Base-by-base conservation (phyloP, 2,329 filamentous ascomycete genomes). In the Penicillium expansum region DNA sequence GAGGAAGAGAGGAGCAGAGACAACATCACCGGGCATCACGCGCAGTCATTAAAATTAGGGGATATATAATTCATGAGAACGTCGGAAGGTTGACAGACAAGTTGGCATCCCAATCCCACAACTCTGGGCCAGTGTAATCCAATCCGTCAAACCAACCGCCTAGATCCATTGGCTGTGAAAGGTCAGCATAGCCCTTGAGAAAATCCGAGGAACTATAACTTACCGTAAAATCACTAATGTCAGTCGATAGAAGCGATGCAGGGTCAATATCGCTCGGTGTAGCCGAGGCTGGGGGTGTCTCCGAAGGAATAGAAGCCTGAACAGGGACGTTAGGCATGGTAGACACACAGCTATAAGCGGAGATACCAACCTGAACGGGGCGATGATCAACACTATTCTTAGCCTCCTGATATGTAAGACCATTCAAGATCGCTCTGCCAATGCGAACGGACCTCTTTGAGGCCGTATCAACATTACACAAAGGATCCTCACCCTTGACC, bases 51-150 rank as follows among this genome's bases (percentile, higher is more conserved):
- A 43, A 7, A 55, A 35, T 30, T 29, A 42, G 20, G 43, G 43
- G 42, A 33, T 52, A 24, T 14, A 10, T 48, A 38, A n/a, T 18
- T 56, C 32, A 60, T 55, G 43, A 14, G n/a, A 58, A 52, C 13
- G 42, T 32, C 4, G 61, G 63, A 22, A 67, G 38, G 30, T 41
- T 60, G 2, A 22, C 47, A 39, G 71, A 62, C 18, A 71, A 61
- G 7, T 66, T 61, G 1, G 60, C 59, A 51, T 71, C 63, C 69
- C 69, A 72, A 47, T 71, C 65, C 69, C 69, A 72, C 8, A 68
- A 27, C 22, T 66, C 69, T 5, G 62, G 62, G 10, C 63, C 60
- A 7, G 61, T 63, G 16, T 65, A 61, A 45, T 73, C 68, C 1
- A 64, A 51, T 5, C 62, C 56, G 37, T 72, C 70, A 42, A 72